A percentile compares a stretch with the other conserved stretches of the same genome.
Conservation (phyloP, 139 green algal species). For the Limnomonas spitsbergensis region DNA sequence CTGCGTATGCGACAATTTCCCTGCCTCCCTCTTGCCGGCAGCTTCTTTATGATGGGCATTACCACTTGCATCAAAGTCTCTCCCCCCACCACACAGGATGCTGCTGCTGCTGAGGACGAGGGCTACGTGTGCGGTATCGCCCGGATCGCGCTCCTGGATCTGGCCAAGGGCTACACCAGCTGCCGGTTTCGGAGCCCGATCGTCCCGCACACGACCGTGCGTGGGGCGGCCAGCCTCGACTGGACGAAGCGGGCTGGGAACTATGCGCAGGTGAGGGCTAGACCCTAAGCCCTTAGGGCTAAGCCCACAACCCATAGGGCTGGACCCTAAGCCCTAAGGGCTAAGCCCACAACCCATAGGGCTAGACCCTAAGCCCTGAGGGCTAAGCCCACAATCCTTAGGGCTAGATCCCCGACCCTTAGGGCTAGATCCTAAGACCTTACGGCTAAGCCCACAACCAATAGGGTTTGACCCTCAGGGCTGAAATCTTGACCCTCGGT, state of each 20-base stretch:
- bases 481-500: no score
- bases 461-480: no score
- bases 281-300: conserved; percentile 47
- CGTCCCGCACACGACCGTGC: conserved; percentile 34
- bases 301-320: conserved; percentile 34
- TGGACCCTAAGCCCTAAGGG: no score
- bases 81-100: neutral
- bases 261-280: conserved; percentile 34
- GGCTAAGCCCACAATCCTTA: no score
- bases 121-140: conserved; percentile 44
- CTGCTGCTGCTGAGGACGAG: conserved; percentile 22
- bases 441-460: no score
- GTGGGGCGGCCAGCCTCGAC: conserved; percentile 53
- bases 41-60: no score
- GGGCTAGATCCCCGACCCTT: no score
- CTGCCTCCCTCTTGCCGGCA: no score
- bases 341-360: no score
- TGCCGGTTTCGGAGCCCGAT: conserved; percentile 12
- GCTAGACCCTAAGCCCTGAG: no score
- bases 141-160: conserved; percentile 25
- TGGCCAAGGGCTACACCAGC: conserved; percentile 10
- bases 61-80: no score
- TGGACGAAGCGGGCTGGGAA: conserved; percentile 57
- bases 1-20: conserved; percentile 36
- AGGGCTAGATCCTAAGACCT: no score